Conservation (phyloP, 2,329 filamentous ascomycete species). For the Neurospora crassa region DNA sequence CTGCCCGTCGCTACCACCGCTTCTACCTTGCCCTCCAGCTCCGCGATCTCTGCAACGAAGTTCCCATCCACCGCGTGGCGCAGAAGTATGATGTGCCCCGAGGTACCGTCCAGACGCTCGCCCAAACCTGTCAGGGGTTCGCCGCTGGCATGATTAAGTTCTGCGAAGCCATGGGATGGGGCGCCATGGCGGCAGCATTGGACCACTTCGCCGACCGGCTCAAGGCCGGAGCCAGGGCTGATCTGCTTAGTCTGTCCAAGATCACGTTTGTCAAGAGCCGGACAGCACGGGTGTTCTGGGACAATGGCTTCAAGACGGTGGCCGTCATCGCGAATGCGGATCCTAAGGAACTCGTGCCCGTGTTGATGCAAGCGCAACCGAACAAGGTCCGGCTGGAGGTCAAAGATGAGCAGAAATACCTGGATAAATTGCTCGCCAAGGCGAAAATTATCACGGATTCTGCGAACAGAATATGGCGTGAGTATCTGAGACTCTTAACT, state of each 20-base stretch:
- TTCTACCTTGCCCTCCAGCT: conserved; percentile 70
- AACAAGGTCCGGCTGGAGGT: conserved; percentile 50
- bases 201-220: conserved; percentile 69
- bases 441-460: conserved; percentile 59
- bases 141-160: conserved; percentile 73
- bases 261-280: conserved; percentile 70
- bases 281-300: conserved; percentile 64
- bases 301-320: conserved; percentile 63
- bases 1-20: conserved; percentile 55
- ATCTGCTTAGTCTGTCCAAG: conserved; percentile 60
- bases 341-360: conserved; percentile 55
- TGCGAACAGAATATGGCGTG: conserved; percentile 61
- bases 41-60: conserved; percentile 69
- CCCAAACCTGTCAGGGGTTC: conserved; percentile 69
- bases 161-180: conserved; percentile 68
- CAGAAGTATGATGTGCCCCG: conserved; percentile 61
- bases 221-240: conserved; percentile 60
- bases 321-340: conserved; percentile 60
- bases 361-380: conserved; percentile 66
- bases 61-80: conserved; percentile 60
- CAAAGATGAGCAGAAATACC: conserved; percentile 48
- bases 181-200: conserved; percentile 58
- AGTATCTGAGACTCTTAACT: conserved; percentile 19
- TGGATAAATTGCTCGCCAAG: conserved; percentile 55
- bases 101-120: conserved; percentile 60